Conservation (phyloP, 148 eudicot species). For the Fagopyrum homotropicum region DNA sequence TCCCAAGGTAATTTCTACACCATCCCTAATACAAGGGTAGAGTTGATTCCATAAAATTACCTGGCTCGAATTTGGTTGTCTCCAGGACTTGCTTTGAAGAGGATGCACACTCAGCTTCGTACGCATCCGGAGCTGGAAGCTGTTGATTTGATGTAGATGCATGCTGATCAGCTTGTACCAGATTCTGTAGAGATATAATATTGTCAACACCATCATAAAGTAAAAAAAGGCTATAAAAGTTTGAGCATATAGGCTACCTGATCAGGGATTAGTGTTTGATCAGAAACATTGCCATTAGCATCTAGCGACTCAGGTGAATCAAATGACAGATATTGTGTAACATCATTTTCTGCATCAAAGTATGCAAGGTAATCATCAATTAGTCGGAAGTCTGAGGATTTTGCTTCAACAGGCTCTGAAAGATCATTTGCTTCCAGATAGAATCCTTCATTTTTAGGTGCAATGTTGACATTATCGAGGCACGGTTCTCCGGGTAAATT, state of each 20-base stretch:
- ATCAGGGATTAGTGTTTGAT: constrained; percentile 24
- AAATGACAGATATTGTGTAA: constrained; percentile 30
- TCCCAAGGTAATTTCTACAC: background rate
- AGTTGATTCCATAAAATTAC: constrained; percentile 7
- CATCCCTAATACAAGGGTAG: background rate
- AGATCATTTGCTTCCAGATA: constrained; percentile 65
- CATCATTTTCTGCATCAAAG: constrained; percentile 41
- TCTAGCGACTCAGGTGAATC: constrained; percentile 32
- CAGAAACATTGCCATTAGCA: constrained; percentile 26
- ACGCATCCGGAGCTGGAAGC: constrained; percentile 18
- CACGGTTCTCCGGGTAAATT: constrained; percentile 46
- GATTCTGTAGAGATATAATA: constrained; percentile 27
- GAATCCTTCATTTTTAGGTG: constrained; percentile 34
- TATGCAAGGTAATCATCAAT: constrained; percentile 45
- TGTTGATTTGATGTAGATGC: constrained; percentile 26
- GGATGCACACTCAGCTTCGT: constrained; percentile 32
- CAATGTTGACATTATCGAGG: constrained; percentile 25
- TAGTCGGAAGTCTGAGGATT: constrained; percentile 37
- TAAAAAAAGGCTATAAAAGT: background rate
- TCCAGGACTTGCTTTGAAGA: constrained; percentile 41
- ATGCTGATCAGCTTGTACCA: constrained; percentile 26
- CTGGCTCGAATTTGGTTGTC: constrained; percentile 19
- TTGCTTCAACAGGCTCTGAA: constrained; percentile 31
- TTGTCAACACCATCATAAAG: constrained; percentile 8
- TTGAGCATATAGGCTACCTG: constrained; percentile 30